These are phyloP conservation scores for Mortierella hygrophila DNA, from an alignment of 192 early-diverging fungal genomes.

Conservation along the genomic window DNA sequence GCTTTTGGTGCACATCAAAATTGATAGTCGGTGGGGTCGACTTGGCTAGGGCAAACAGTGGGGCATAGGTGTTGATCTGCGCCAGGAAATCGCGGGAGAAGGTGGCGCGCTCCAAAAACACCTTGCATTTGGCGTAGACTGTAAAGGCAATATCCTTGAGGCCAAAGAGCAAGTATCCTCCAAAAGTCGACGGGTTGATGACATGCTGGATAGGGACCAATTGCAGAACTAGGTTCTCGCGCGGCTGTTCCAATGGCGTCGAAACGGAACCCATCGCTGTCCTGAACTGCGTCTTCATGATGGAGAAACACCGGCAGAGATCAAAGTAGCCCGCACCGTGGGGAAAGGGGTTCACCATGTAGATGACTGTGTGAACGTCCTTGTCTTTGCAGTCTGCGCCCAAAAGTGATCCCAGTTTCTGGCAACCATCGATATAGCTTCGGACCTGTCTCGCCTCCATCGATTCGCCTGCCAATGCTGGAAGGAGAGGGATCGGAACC, in stretches of 20 bases:
- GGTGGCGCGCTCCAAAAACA: conserved; percentile 54
- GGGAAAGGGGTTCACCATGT: conserved; percentile 64
- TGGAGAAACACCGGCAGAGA: conserved; percentile 62
- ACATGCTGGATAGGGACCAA: conserved; percentile 66
- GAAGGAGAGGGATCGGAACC: conserved; percentile 59
- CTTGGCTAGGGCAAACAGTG: conserved; percentile 63
- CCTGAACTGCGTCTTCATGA: conserved; percentile 59
- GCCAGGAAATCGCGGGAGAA: conserved; percentile 27
- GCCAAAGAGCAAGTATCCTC: conserved; percentile 63
- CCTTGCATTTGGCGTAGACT: conserved; percentile 63
- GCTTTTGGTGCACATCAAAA: conserved; percentile 51
- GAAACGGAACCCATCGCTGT: conserved; percentile 35
- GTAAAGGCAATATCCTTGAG: conserved; percentile 67
- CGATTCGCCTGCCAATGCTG: conserved; percentile 50
- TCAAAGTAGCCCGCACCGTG: conserved; percentile 61
- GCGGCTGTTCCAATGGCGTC: conserved; percentile 51
- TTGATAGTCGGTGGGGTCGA: conserved; percentile 53
- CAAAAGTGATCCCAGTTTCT: conserved; percentile 57
- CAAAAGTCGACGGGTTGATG: conserved; percentile 60
- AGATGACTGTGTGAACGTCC: conserved; percentile 63
- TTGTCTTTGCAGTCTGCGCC: conserved; percentile 43
- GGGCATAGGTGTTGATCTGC: conserved; percentile 59
- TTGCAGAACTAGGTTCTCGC: conserved; percentile 60
- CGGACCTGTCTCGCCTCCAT: conserved; percentile 52
- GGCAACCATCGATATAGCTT: conserved; percentile 64